Conservation (phyloP, 1,284 basidiomycete genomes). For the Boletus subluridellus region DNA sequence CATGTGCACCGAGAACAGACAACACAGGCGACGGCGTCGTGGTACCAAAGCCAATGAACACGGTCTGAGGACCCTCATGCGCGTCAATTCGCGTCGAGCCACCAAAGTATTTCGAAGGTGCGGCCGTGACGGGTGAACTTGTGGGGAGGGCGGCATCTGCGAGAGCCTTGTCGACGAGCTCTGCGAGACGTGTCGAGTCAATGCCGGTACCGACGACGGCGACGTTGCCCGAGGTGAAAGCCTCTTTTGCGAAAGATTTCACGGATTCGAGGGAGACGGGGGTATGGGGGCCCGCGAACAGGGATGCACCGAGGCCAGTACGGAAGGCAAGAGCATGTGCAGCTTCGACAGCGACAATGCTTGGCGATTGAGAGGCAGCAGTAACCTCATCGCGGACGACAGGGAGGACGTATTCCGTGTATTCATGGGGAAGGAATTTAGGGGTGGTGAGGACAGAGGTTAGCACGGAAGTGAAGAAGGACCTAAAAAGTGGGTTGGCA, state of each 20-base stretch:
- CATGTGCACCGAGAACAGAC: constrained; percentile 72
- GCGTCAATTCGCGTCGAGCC: constrained; percentile 74
- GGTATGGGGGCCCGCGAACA: constrained; percentile 74
- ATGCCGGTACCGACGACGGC: constrained; percentile 87
- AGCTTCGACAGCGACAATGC: constrained; percentile 69
- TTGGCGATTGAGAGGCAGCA: constrained; percentile 60
- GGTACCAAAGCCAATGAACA: constrained; percentile 80
- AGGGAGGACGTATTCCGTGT: constrained; percentile 81
- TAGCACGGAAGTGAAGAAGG: constrained; percentile 84
- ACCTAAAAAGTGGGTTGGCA: constrained; percentile 42
- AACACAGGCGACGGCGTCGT: constrained; percentile 66
- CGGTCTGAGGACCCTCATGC: constrained; percentile 65
- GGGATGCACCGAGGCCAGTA: constrained; percentile 81
- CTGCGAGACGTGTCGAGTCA: constrained; percentile 62
- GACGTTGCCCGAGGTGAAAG: constrained; percentile 75
- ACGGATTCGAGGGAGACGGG: constrained; percentile 67
- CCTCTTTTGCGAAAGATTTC: constrained; percentile 66
- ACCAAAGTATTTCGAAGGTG: constrained; percentile 71
- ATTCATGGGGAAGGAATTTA: constrained; percentile 84
- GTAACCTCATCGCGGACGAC: constrained; percentile 68
- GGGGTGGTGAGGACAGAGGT: constrained; percentile 79
- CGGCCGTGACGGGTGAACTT: constrained; percentile 38
- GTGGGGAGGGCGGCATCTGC: constrained; percentile 44
- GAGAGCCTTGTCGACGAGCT: constrained; percentile 72
- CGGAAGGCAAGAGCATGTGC: constrained; percentile 91